Percentiles rank a stretch among this genome's conserved stretches.
Conservation (phyloP, 2,329 filamentous ascomycete species). For the Colletotrichum musae region DNA sequence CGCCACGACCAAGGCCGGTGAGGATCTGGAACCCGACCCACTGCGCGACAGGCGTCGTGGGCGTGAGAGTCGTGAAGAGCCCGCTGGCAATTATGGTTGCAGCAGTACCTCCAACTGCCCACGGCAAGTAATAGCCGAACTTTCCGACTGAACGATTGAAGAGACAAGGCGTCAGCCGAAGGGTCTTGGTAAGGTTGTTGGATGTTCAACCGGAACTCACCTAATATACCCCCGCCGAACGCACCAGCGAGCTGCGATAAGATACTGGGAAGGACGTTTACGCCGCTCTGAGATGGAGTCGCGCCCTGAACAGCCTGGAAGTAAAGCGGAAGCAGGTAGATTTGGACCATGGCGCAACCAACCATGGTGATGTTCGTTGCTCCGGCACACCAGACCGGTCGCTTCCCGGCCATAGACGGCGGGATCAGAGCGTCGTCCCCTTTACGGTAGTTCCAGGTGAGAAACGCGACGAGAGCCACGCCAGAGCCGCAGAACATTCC, state of each 20-base stretch:
- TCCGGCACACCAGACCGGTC: constrained; percentile 50
- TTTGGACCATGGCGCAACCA: constrained; percentile 36
- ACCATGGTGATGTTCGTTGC: constrained; percentile 55
- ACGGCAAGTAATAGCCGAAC: constrained; percentile 42
- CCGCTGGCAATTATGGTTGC: constrained; percentile 37
- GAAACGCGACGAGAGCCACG: constrained; percentile 43
- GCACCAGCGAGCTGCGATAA: constrained; percentile 45
- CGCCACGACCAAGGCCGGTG: constrained; percentile 38
- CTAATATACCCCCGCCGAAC: constrained; percentile 43
- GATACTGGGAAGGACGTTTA: constrained; percentile 50
- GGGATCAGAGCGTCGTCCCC: constrained; percentile 48
- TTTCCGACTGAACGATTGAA: constrained; percentile 27
- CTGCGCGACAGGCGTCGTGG: constrained; percentile 27
- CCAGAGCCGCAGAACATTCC: constrained; percentile 44
- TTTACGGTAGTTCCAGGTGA: constrained; percentile 44
- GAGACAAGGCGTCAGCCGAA: background rate
- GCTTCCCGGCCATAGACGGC: constrained; percentile 40
- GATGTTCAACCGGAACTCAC: constrained; percentile 40
- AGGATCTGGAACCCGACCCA: constrained; percentile 43
- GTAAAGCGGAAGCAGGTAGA: constrained; percentile 54
- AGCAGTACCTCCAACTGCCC: constrained; percentile 31
- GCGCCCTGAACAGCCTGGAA: constrained; percentile 49
- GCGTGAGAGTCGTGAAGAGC: constrained; percentile 40
- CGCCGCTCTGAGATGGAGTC: constrained; percentile 51
- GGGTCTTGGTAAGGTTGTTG: background rate